These are phyloP conservation scores for Onygenales sp. DNA, from an alignment of 2,329 filamentous ascomycete species.

Conservation along the genomic window DNA sequence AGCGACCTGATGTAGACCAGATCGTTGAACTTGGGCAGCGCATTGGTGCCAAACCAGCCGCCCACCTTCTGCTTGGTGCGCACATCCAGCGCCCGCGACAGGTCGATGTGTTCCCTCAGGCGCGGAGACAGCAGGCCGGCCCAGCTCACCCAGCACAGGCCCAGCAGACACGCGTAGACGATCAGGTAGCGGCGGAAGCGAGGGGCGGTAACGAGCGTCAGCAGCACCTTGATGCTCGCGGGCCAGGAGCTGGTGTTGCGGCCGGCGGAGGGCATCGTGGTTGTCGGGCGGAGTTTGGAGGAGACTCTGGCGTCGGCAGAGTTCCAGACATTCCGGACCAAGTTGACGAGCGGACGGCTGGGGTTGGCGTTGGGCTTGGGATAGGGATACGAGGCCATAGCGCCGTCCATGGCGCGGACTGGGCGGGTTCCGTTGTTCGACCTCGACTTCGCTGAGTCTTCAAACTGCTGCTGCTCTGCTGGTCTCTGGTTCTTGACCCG, in stretches of 20 bases:
- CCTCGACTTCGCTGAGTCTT: no score
- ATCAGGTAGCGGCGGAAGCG: slow-evolving; percentile 32
- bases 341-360: slow-evolving; percentile 24
- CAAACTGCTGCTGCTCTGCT: no score
- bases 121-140: slow-evolving; percentile 20
- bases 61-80: slow-evolving; percentile 17
- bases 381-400: slow-evolving; percentile 7
- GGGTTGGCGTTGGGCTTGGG: slow-evolving; percentile 10
- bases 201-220: slow-evolving; percentile 29
- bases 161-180: slow-evolving; percentile 24
- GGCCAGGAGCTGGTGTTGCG: slow-evolving; percentile 11
- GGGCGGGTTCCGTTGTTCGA: slow-evolving; percentile 4
- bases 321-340: slow-evolving; percentile 30
- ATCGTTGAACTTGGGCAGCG: slow-evolving; percentile 38
- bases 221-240: slow-evolving; percentile 13
- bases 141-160: slow-evolving; percentile 26
- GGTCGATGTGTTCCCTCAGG: slow-evolving; percentile 21
- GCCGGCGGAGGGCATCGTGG: slow-evolving; percentile 16
- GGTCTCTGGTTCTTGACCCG: no score
- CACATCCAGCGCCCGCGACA: slow-evolving; percentile 24
- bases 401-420: slow-evolving; percentile 25
- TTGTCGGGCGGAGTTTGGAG: background rate
- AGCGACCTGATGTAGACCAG: slow-evolving; percentile 43
- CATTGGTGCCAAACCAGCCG: slow-evolving; percentile 39
- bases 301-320: no score